Evolutionary conservation across 2,329 filamentous ascomycete species (phyloP), one percentile per base, ranked within the genome.

Genomic region (Aspergillus arachidicola): DNA sequence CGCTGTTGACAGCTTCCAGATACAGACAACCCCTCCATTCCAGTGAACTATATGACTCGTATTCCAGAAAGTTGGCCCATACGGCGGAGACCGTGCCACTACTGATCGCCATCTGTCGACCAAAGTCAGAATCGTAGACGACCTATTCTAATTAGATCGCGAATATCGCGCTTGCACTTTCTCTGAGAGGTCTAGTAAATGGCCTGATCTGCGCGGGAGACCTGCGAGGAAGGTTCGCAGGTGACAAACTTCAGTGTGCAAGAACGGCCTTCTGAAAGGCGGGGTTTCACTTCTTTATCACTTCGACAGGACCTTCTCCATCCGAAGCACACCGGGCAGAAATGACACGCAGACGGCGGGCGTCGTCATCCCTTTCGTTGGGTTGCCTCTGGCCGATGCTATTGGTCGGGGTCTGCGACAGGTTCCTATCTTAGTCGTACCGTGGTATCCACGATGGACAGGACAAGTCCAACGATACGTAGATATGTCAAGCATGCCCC

Each of bases 241-340:
- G 23, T 55, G 32, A 34, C 36, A 26, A 41, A 28, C 34, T 34
- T 23, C 41, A 10, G 36, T 11, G 12, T 43, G 23, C 46, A 11
- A 38, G 43, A 43, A 21, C 36, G n/a, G 43, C 26, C 36, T 51
- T 23, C 51, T 56, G 51, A 63, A 63, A 60, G 61, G 61, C 61
- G 61, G 61, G 61, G 61, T 63, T 63, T 58, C 57, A 55, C 19
- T 50, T 59, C 43, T 57, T 59, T 55, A 51, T 53, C 57, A 58
- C 21, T 59, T 48, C 57, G 38, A 43, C 26, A 38, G 32, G 14
- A 21, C n/a, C 14, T 4, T 36, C 51, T 16, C 30, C 30, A 32
- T 54, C 12, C 51, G 11, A 55, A 28, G 50, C 1, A 16, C 28
- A 34, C 50, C 4, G 30, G 19, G n/a, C 6, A 53, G 21, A 23